Evolutionary conservation across 495 filamentous ascomycete genomes (phyloP), one percentile per base, ranked within the genome.

Genomic region (Annulohypoxylon nitens): DNA sequence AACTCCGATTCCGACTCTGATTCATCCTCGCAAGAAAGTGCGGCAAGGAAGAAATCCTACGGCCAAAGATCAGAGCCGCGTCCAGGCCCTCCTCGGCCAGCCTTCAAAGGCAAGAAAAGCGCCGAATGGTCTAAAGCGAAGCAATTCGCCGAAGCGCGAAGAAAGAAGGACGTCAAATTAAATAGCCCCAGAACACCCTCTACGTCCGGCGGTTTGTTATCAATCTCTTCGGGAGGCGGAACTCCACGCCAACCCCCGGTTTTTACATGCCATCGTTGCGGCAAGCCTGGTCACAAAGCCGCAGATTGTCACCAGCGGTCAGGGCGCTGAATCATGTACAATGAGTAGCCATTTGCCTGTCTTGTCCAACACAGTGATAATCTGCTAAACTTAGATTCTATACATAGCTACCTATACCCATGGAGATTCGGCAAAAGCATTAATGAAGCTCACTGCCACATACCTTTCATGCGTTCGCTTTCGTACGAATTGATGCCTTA

Each of bases 91-190:
- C 57, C 70, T 50, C 72, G 64, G 20, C 63, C 61, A 30, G 33
- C 36, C 16, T 48, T 57, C 9, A 63, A 55, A 43, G 58, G 58
- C 18, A 80, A 77, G 66, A 73, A 74, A 71, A 80, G 74, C 25
- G 79, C 81, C 43, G 83, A 86, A 64, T 77, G 79, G 39, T 74
- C 61, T 37, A 84, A 84, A 70, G 78, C 82, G 10, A 78, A 80
- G 55, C 67, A 84, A 68, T 76, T 88, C 34, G 86, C 86, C 12
- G 83, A 84, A 34, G 81, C 84, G 67, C 79, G 87, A 4, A 83
- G 85, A 75, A 87, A 85, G 71, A 88, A 89, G 75, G 87, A 90
- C 54, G 78, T 90, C 48, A 89, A 88, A 55, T 76, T 91, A 62
- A 88, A 89, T 64, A 78, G 78, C 16, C 75, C 87, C 53, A 86